A percentile compares a stretch with the other conserved stretches of the same genome.
Conservation (phyloP, 768 basidiomycete species). For the Tylopilus rubrobrunneus region DNA sequence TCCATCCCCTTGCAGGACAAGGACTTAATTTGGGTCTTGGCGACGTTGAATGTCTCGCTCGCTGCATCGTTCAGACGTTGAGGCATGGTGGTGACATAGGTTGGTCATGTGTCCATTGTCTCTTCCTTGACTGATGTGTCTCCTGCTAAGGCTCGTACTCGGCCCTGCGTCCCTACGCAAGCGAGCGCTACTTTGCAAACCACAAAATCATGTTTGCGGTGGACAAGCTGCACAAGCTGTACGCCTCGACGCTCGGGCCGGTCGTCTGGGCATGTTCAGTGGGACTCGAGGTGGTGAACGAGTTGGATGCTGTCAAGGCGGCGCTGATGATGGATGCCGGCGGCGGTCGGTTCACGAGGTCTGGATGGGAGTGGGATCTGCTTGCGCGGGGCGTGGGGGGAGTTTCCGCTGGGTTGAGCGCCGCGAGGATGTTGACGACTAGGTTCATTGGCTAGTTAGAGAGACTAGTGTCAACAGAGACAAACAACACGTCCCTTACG, state of each 20-base stretch:
- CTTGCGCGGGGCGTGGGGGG: slow-evolving; percentile 45
- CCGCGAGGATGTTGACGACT: slow-evolving; percentile 26
- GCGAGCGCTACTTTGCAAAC: slow-evolving; percentile 80
- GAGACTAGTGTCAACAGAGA: slow-evolving; percentile 5
- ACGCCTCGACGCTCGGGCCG: slow-evolving; percentile 59
- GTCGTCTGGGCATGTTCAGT: slow-evolving; percentile 85
- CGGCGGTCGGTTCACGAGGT: slow-evolving; percentile 28
- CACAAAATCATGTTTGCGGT: slow-evolving; percentile 79
- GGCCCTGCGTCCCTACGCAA: slow-evolving; percentile 70
- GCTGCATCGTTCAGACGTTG: slow-evolving; percentile 57
- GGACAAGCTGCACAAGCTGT: slow-evolving; percentile 90
- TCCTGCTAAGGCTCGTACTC: slow-evolving; percentile 61
- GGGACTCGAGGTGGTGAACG: slow-evolving; percentile 89
- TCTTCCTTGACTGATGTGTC: background rate
- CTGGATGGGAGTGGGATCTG: slow-evolving; percentile 31
- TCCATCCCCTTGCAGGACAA: slow-evolving; percentile 95
- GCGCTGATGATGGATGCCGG: slow-evolving; percentile 83
- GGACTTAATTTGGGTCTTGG: slow-evolving; percentile 92
- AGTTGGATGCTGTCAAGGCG: slow-evolving; percentile 77
- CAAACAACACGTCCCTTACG: slow-evolving; percentile 22
- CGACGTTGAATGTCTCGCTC: slow-evolving; percentile 72
- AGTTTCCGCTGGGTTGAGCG: slow-evolving; percentile 33
- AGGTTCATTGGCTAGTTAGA: slow-evolving; percentile 1
- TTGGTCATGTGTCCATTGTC: slow-evolving; percentile 24
- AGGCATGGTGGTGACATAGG: slow-evolving; percentile 79